Base-by-base conservation (phyloP, 257 asterid species). In the Fraxinus anomala region DNA sequence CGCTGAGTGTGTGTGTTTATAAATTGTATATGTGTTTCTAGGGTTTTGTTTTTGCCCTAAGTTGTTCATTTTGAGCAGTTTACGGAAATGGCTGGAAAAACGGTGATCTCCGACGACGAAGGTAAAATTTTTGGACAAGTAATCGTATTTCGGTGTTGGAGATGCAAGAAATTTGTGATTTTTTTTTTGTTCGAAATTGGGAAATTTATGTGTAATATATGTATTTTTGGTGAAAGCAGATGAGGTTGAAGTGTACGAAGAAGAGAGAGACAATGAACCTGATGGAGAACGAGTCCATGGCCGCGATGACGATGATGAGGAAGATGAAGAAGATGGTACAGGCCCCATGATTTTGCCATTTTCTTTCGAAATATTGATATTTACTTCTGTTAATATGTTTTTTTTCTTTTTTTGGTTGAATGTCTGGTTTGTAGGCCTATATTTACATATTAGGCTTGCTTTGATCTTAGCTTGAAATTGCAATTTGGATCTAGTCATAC, bases 301-400 rank as follows among this genome's bases (percentile, higher is more conserved):
- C 11, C 88, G 86, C 1, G 91, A 83, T 33, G 93, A 87, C 11
- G 97, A 89, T 2, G 97, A 94, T 0, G 98, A 93, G 2, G 98
- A 92, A n/a, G 91, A 87, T 17, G 98, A 94, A 75, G 98, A 94
- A 21, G 97, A 92, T 31, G 97, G 97, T 92, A 84, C 19, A 63
- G 76, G 0, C 70, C 17, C 28, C 28, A 24, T 76, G 7, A n/a
- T 4, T 23, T 44, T 37, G 30, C 71, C 40, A 54, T 49, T 24
- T n/a, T 49, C 63, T 59, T 40, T 28, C 9, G 34, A 68, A 26
- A 42, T 42, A 1, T 68, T 7, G 78, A 7, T 30, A 21, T 66
- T 28, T 71, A n/a, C 13, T 7, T 42, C 65, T 56, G 1, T 11
- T 24, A 24, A 12, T 63, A 7, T 76, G 36, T 4, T 4, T 33